Conservation (phyloP, 2,329 filamentous ascomycete genomes). For the Fusarium austroafricanum region DNA sequence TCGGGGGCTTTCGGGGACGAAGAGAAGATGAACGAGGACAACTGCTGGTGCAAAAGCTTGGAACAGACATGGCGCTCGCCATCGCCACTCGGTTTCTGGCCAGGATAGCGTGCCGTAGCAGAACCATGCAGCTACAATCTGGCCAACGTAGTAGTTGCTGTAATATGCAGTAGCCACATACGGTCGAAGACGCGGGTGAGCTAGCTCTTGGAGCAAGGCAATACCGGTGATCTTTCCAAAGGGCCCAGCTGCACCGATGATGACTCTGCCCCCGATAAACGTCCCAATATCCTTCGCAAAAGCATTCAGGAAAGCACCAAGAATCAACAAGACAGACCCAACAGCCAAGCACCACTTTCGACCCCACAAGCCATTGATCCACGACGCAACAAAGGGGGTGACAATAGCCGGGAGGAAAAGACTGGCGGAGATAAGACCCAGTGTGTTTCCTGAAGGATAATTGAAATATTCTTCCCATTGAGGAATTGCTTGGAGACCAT, state of each 20-base stretch:
- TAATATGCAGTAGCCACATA: conserved; percentile 30
- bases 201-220: conserved; percentile 29
- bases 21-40: conserved; percentile 26
- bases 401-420: conserved; percentile 33
- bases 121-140: conserved; percentile 31
- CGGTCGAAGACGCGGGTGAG: conserved; percentile 29
- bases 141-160: conserved; percentile 30
- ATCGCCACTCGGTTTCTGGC: conserved; percentile 24
- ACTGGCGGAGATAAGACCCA: conserved; percentile 29
- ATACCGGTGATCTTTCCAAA: conserved; percentile 29
- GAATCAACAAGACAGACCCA: conserved; percentile 14
- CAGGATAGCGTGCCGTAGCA: conserved; percentile 22
- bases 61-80: conserved; percentile 31
- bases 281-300: conserved; percentile 26
- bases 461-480: conserved; percentile 35
- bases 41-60: conserved; percentile 31
- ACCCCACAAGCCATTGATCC: conserved; percentile 26
- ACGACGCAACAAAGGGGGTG: conserved; percentile 26
- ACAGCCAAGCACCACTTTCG: conserved; percentile 29
- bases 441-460: conserved; percentile 18
- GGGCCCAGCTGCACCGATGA: conserved; percentile 23
- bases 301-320: conserved; percentile 23
- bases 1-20: conserved; percentile 56
- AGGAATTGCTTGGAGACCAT: conserved; percentile 24
- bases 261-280: conserved; percentile 22